phyloP scores from a whole-genome alignment of 139 green algal species.

The Bryopsis sp. region DNA sequence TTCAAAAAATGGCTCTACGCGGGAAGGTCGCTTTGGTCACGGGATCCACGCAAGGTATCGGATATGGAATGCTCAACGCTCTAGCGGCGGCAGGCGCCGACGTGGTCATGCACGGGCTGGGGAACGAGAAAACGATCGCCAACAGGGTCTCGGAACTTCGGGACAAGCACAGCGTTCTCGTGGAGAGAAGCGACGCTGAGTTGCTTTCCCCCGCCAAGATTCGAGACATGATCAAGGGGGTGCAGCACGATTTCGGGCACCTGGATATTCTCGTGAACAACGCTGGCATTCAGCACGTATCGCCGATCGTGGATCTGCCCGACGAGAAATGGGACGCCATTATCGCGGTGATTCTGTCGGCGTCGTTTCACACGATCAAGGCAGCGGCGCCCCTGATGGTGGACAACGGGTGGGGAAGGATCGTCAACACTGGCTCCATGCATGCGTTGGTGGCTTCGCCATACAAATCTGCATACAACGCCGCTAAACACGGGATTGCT shows the following conservation, averaged over 20 bases:
- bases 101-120: slow-evolving; percentile 45
- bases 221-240: slow-evolving; percentile 31
- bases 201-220: slow-evolving; percentile 34
- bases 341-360: slow-evolving; percentile 56
- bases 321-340: slow-evolving; percentile 80
- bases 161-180: background rate
- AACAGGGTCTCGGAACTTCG: background rate
- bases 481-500: slow-evolving; percentile 79
- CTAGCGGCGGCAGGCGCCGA: slow-evolving; percentile 37
- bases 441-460: slow-evolving; percentile 72
- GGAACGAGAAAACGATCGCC: slow-evolving; percentile 2
- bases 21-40: slow-evolving; percentile 42
- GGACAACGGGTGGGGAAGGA: slow-evolving; percentile 60
- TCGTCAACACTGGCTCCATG: slow-evolving; percentile 85
- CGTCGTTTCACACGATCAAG: slow-evolving; percentile 75
- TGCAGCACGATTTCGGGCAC: slow-evolving; percentile 28
- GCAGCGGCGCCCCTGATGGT: slow-evolving; percentile 74
- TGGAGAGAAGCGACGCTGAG: slow-evolving; percentile 31
- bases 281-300: slow-evolving; percentile 76
- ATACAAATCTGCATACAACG: slow-evolving; percentile 89
- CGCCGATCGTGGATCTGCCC: slow-evolving; percentile 63
- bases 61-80: slow-evolving; percentile 33
- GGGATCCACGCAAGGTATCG: slow-evolving; percentile 41
- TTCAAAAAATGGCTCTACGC: slow-evolving; percentile 19
- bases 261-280: slow-evolving; percentile 49